A percentile compares a stretch with the other conserved stretches of the same genome.
Conservation (phyloP, 306 rosid species). For the Sesbania bispinosa region DNA sequence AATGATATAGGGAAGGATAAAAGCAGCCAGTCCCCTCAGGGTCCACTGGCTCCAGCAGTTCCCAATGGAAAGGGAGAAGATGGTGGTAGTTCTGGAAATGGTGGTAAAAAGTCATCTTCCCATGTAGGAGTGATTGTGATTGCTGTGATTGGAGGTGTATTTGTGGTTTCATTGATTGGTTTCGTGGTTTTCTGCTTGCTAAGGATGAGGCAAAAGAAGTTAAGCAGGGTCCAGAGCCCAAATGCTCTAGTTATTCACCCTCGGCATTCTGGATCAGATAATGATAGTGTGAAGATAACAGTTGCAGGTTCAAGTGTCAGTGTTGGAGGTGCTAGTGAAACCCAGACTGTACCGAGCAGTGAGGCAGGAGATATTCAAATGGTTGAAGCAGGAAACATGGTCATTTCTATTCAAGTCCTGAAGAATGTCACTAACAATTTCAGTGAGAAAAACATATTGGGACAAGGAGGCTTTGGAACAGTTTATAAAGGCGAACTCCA, state of each 20-base stretch:
- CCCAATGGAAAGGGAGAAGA: constrained; percentile 10
- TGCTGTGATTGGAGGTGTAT: constrained; percentile 55
- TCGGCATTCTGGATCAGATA: constrained; percentile 79
- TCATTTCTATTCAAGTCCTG: constrained; percentile 86
- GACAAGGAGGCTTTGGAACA: constrained; percentile 82
- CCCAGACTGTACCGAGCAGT: constrained; percentile 45
- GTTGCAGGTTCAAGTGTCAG: constrained; percentile 91
- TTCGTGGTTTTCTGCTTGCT: constrained; percentile 56
- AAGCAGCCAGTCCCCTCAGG: constrained; percentile 21
- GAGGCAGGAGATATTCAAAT: constrained; percentile 79
- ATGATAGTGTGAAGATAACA: constrained; percentile 80
- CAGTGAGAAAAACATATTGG: constrained; percentile 70
- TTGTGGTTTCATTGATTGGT: constrained; percentile 52
- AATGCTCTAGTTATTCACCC: constrained; percentile 69
- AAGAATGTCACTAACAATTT: constrained; percentile 71
- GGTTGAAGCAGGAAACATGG: constrained; percentile 93
- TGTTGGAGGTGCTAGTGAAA: constrained; percentile 68
- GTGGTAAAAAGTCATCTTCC: constrained; percentile 44
- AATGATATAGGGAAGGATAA: constrained; percentile 60
- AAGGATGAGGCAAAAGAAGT: constrained; percentile 63
- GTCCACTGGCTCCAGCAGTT: constrained; percentile 19
- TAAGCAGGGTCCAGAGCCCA: constrained; percentile 87
- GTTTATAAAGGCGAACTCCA: constrained; percentile 86
- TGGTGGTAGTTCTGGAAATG: constrained; percentile 34
- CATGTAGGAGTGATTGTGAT: constrained; percentile 53